Base-by-base conservation (phyloP, 2,329 filamentous ascomycete genomes). In the Verticillium dahliae region DNA sequence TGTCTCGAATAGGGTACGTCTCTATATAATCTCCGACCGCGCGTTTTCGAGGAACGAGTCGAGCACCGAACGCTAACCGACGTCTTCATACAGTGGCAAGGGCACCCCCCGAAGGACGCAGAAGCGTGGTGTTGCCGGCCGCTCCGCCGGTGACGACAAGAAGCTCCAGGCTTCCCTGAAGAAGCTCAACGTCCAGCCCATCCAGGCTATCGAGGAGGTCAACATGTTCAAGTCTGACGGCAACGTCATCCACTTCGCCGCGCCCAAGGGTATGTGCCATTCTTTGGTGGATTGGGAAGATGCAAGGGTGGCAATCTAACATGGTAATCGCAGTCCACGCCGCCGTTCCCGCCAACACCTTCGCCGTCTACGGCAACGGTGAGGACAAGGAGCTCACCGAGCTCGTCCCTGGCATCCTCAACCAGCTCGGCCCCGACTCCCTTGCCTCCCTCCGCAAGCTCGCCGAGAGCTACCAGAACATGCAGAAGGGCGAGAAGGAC, bases 161-260 rank as follows among this genome's bases (percentile, higher is more conserved):
- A 99, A 99, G 88, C 91, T 99, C 68, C 95, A 99, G 84, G 87
- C 89, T 66, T 84, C 92, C 66, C 86, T 99, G 70, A 99, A 99
- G 91, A 99, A 99, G 90, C 88, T 99, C 79, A 98, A 98, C 82
- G 94, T 96, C 63, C 95, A 99, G 87, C 95, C 95, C 74, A 98
- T 99, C 81, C 93, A 96, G 85, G 92, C 91, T 69, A 99, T 99
- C 73, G 95, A 99, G 88, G 95, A 99, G 85, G 95, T 99, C 79
- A 99, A 99, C 90, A 99, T 99, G 95, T 99, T 99, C 90, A 99
- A 99, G 90, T 90, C 91, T 77, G 95, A 99, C 78, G 95, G 95
- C 80, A 99, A 99, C 80, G 95, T 99, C 79, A 98, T 99, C 75
- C 95, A 99, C 87, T 99, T 99, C 78, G 90, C 92, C 73, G 91